These are phyloP conservation scores for Byssoonygena ceratinophila DNA, from an alignment of 2,329 filamentous ascomycete species.

Conservation along the genomic window DNA sequence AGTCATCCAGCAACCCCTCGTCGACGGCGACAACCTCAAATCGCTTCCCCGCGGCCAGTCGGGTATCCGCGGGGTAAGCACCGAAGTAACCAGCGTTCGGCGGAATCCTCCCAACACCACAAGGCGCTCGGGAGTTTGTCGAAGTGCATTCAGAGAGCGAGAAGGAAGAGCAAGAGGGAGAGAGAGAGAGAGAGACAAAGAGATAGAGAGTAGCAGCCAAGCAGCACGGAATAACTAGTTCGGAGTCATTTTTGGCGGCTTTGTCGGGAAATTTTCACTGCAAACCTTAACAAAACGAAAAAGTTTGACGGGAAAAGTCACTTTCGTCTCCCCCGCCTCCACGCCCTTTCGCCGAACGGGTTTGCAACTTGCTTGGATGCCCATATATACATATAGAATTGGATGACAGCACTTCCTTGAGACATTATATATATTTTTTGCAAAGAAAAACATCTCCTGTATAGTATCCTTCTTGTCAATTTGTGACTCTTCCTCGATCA, in stretches of 20 bases:
- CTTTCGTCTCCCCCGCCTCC: background rate
- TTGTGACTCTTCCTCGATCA: background rate
- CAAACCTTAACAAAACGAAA: slow-evolving; percentile 1
- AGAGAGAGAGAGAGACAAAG: background rate
- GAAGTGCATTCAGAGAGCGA: too few species aligned
- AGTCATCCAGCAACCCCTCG: background rate
- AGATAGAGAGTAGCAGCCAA: background rate
- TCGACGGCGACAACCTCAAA: background rate
- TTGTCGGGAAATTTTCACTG: slow-evolving; percentile 6
- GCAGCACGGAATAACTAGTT: background rate
- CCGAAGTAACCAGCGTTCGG: background rate
- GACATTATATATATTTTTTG: background rate
- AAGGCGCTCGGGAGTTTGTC: background rate
- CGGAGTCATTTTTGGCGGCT: background rate
- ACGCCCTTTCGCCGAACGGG: slow-evolving; percentile 1
- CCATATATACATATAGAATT: background rate
- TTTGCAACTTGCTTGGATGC: background rate
- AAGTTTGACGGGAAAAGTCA: background rate
- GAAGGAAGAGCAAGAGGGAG: background rate
- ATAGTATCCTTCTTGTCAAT: background rate
- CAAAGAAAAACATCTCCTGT: background rate
- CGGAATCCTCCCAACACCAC: background rate
- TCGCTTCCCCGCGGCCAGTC: slow-evolving; percentile 8
- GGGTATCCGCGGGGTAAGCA: slow-evolving; percentile 6
- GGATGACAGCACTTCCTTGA: background rate